Evolutionary conservation across 2,329 filamentous ascomycete genomes (phyloP).

Genomic region (Cercospora brassicicola): DNA sequence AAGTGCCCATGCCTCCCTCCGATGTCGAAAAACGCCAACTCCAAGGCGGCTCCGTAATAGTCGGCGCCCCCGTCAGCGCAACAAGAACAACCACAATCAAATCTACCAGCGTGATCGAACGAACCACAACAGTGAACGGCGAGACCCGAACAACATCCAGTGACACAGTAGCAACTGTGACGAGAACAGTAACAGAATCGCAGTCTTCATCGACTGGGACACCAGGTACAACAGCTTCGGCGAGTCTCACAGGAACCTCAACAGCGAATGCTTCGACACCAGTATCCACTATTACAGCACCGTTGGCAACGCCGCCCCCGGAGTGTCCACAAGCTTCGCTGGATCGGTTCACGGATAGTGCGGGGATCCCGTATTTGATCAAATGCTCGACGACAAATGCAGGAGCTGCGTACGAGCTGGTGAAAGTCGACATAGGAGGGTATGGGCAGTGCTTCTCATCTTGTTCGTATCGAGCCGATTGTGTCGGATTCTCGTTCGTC

Average conservation of each 20-base stretch:
- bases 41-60: neutral
- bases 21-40: too few relatives aligned
- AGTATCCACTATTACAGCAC: conserved; percentile 13
- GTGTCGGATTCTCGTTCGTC: conserved; percentile 35
- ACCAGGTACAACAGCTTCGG: conserved; percentile 3
- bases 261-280: conserved; percentile 10
- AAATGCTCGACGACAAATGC: conserved; percentile 34
- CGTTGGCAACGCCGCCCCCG: conserved; percentile 19
- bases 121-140: neutral
- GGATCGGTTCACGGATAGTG: conserved; percentile 28
- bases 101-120: conserved; percentile 8
- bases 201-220: conserved; percentile 3
- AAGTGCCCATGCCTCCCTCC: too few relatives aligned
- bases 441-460: conserved; percentile 36
- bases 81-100: conserved; percentile 6
- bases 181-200: conserved; percentile 15
- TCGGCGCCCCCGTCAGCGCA: neutral
- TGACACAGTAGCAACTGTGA: neutral
- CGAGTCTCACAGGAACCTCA: conserved; percentile 4
- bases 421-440: conserved; percentile 30
- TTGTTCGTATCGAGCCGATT: conserved; percentile 29
- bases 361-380: conserved; percentile 32
- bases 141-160: neutral
- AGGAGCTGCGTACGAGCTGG: conserved; percentile 24
- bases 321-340: conserved; percentile 30